Evolutionary conservation across 1,139 yeast genomes (phyloP), one percentile per base, ranked within the genome.

Genomic region (Pichia sp.): DNA sequence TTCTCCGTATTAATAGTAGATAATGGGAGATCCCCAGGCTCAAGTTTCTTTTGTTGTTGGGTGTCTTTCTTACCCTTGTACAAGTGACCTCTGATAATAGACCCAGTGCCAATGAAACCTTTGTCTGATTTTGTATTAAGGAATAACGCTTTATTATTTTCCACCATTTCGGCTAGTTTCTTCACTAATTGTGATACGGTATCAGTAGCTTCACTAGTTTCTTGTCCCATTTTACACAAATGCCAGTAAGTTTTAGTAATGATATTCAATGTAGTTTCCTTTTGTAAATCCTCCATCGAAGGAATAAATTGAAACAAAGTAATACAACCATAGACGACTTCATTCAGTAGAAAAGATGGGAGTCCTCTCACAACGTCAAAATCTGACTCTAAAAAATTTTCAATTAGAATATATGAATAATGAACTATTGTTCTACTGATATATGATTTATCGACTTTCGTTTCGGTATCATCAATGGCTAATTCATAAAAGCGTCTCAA

Each of bases 211-310:
- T 73, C 79, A 46, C 72, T 72, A 47, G 66, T 63, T 44, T 67
- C 66, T 46, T 72, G 76, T 3, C 79, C 79, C 43, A 71, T 67
- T 24, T 72, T 68, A 45, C 70, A 72, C 45, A 74, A 54, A 48
- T 71, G 74, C 79, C 79, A 74, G 49, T 74, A 74, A 7, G 71
- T 67, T 42, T 64, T 62, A 0, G 77, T 67, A 35, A 76, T 71
- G 18, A 71, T 52, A 43, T 63, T 69, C 31, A 74, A 48, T 2
- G 70, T 54, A 41, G 55, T 60, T 21, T 61, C 62, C 40, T 63
- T 63, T 44, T 68, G 69, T n/a, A 52, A 49, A 4, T 54, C 43
- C 15, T 53, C 53, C 58, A 67, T 65, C 40, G 59, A 54, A 40
- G 60, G 59, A 17, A 72, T 55, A 46, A 62, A 66, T 39, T 72